A percentile compares a stretch with the other conserved stretches of the same genome.
phyloP scores from a whole-genome alignment of 441 rosid genomes.

The Arabidopsis hybrid region DNA sequence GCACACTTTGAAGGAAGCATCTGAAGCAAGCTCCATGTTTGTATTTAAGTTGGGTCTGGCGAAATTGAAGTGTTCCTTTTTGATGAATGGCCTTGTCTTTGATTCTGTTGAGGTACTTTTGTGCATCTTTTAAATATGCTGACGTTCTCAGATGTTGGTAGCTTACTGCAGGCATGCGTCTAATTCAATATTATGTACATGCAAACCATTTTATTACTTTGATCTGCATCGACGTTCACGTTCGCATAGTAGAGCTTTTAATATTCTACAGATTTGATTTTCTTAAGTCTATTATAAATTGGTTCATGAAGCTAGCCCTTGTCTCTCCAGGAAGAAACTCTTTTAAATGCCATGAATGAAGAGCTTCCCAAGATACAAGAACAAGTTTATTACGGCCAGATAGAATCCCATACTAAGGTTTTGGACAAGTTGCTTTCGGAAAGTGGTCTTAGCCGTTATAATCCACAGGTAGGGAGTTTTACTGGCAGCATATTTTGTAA shows the following conservation, averaged over 20 bases:
- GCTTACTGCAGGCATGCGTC: slow-evolving; percentile 20
- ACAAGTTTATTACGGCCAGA: slow-evolving; percentile 93
- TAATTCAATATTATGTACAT: slow-evolving; percentile 18
- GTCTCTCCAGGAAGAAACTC: slow-evolving; percentile 74
- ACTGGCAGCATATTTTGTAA: slow-evolving; percentile 31
- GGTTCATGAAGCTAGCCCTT: slow-evolving; percentile 33
- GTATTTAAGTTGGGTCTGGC: slow-evolving; percentile 92
- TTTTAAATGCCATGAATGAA: slow-evolving; percentile 93
- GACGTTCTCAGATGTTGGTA: slow-evolving; percentile 29
- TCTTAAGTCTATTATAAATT: slow-evolving; percentile 28
- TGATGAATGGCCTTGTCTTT: slow-evolving; percentile 97
- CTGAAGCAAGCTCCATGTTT: slow-evolving; percentile 84
- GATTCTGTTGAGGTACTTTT: slow-evolving; percentile 87
- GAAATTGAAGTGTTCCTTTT: slow-evolving; percentile 72
- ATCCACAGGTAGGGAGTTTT: slow-evolving; percentile 71
- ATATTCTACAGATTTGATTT: slow-evolving; percentile 15
- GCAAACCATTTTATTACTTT: slow-evolving; percentile 27
- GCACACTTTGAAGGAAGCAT: slow-evolving; percentile 58
- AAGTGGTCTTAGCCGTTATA: slow-evolving; percentile 91
- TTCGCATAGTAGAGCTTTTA: slow-evolving; percentile 32
- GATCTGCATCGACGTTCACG: slow-evolving; percentile 26
- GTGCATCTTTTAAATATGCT: slow-evolving; percentile 16
- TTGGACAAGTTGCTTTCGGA: slow-evolving; percentile 90
- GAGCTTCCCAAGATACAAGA: slow-evolving; percentile 98
- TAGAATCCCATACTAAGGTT: slow-evolving; percentile 84